phyloP scores from a whole-genome alignment of 2,329 filamentous ascomycete species.

The Ophiostoma fasciatum region DNA sequence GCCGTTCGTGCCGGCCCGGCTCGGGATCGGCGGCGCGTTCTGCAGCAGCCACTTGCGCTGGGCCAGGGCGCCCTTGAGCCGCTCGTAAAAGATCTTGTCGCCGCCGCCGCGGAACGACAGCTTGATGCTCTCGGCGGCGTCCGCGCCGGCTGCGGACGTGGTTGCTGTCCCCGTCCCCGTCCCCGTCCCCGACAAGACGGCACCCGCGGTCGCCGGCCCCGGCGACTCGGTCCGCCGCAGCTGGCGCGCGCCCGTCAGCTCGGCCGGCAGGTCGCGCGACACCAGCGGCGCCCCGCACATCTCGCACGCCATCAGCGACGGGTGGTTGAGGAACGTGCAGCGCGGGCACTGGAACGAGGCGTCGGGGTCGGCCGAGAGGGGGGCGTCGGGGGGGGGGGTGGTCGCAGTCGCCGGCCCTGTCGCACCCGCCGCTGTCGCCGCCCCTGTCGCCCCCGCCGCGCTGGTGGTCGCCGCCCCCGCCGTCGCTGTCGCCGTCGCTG shows the following conservation, averaged over 20 bases:
- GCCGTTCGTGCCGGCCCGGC: slow-evolving; percentile 22
- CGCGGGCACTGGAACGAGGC: slow-evolving; percentile 56
- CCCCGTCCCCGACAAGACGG: slow-evolving; percentile 12
- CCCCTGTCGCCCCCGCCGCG: not conserved
- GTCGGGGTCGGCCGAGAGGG: slow-evolving; percentile 17
- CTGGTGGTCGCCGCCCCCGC: slow-evolving; percentile 9
- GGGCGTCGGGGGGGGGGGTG: slow-evolving; percentile 5
- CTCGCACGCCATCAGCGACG: slow-evolving; percentile 72
- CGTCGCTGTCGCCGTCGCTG: slow-evolving; percentile 16
- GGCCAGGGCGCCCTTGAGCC: slow-evolving; percentile 72
- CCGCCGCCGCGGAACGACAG: slow-evolving; percentile 83
- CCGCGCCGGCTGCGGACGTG: slow-evolving; percentile 21
- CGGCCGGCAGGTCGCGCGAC: slow-evolving; percentile 31
- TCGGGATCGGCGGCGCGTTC: slow-evolving; percentile 75
- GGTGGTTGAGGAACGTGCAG: slow-evolving; percentile 90
- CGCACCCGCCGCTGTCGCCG: not conserved
- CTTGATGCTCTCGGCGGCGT: slow-evolving; percentile 65
- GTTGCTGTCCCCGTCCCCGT: too few relatives aligned
- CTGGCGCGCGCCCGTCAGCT: slow-evolving; percentile 23
- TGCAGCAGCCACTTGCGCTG: slow-evolving; percentile 94
- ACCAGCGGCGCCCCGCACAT: slow-evolving; percentile 72
- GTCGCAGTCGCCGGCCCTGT: not conserved
- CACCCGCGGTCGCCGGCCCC: slow-evolving; percentile 34
- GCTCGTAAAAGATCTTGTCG: slow-evolving; percentile 78
- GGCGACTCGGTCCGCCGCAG: slow-evolving; percentile 55